These are phyloP conservation scores for Vanilla planifolia DNA, from an alignment of 106 monocot genomes.

Conservation along the genomic window DNA sequence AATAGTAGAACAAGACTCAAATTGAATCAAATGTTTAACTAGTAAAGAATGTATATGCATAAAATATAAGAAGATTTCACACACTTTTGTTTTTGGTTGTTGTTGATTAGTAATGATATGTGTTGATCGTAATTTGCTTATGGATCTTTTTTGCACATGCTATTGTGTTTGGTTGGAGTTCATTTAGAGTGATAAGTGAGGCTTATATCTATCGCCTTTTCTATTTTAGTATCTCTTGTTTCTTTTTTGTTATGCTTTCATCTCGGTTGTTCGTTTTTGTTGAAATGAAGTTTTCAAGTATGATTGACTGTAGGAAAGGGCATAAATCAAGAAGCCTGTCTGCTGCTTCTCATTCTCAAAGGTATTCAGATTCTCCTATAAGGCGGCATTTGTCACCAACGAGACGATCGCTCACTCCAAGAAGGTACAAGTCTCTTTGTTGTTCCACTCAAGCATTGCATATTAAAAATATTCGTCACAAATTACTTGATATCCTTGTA, in stretches of 20 bases:
- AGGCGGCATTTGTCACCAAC: constrained; percentile 24
- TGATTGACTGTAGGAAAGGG: constrained; percentile 31
- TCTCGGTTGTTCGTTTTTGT: background rate
- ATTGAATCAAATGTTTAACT: too few species aligned
- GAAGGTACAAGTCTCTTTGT: constrained; percentile 31
- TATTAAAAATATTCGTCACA: constrained; percentile 24
- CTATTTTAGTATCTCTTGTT: background rate
- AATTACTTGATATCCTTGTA: constrained; percentile 24
- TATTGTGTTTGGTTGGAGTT: too few species aligned
- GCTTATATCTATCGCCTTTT: background rate
- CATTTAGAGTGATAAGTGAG: too few species aligned
- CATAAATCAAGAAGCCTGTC: constrained; percentile 52
- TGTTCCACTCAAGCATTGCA: constrained; percentile 39
- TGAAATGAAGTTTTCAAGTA: background rate
- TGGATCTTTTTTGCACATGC: too few species aligned
- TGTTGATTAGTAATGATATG: too few species aligned
- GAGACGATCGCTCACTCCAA: constrained; percentile 19
- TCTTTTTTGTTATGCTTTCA: background rate
- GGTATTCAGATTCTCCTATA: constrained; percentile 29
- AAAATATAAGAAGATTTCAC: too few species aligned
- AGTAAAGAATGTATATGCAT: too few species aligned
- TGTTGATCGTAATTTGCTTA: too few species aligned
- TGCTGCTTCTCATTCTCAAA: constrained; percentile 28
- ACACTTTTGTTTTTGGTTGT: too few species aligned
- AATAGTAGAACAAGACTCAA: too few species aligned